Evolutionary conservation across 768 basidiomycete genomes (phyloP).

Genomic region (Mycena albidolilacea): DNA sequence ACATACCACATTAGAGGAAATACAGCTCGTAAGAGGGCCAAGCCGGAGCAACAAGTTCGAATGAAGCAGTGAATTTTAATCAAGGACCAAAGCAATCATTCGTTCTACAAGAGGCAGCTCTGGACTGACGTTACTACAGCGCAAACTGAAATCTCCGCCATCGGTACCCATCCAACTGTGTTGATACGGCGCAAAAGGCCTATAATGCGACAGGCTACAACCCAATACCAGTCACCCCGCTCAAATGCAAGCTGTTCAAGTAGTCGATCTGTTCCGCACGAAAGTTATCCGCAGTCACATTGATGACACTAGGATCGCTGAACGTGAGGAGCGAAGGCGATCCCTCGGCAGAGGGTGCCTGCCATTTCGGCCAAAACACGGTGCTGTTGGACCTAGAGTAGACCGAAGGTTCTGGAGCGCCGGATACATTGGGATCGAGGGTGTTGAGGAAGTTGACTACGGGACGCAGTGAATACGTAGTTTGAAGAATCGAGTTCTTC

Average conservation of each 20-base stretch:
- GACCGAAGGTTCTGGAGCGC: too few species aligned
- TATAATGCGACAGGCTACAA: too few species aligned
- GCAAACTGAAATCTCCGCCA: too few species aligned
- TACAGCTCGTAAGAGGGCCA: too few species aligned
- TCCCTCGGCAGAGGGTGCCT: conserved; percentile 7
- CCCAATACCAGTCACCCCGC: not conserved
- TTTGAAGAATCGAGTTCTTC: not conserved
- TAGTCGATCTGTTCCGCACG: not conserved
- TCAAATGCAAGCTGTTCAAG: conserved; percentile 15
- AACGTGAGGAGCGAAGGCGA: conserved; percentile 11
- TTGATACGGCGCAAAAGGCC: too few species aligned
- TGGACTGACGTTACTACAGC: too few species aligned
- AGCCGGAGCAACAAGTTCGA: too few species aligned
- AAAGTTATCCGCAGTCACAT: conserved; percentile 23
- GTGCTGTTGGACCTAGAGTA: not conserved
- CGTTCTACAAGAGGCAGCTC: too few species aligned
- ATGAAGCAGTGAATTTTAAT: too few species aligned
- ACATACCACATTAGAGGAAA: too few species aligned
- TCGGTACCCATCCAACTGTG: too few species aligned
- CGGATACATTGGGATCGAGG: conserved; percentile 22
- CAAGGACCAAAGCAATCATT: too few species aligned
- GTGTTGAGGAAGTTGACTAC: conserved; percentile 32
- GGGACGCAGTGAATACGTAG: not conserved
- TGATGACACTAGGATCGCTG: conserved; percentile 10
- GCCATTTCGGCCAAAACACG: conserved; percentile 31